These are phyloP conservation scores for Neurospora sp. DNA, from an alignment of 495 filamentous ascomycete species.

Conservation along the genomic window DNA sequence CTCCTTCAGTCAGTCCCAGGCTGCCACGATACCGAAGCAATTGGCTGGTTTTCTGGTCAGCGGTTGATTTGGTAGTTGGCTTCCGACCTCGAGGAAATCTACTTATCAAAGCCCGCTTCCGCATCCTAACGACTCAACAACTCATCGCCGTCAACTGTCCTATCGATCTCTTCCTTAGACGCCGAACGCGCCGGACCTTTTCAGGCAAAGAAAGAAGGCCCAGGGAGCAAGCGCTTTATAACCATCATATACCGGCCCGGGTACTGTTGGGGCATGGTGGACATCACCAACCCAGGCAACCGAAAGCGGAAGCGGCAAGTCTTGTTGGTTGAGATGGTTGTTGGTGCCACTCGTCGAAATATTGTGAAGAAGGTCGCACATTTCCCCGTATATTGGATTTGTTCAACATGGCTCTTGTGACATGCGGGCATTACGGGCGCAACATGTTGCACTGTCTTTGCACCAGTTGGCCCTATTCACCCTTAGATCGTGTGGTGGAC, in stretches of 20 bases:
- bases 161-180: neutral
- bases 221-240: neutral
- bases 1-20: neutral
- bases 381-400: neutral
- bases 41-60: neutral
- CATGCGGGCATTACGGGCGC: neutral
- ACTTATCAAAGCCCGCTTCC: neutral
- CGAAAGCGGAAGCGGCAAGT: neutral
- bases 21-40: neutral
- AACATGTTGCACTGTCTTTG: neutral
- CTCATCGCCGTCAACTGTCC: neutral
- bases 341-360: neutral
- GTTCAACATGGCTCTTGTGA: neutral
- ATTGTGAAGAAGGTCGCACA: neutral
- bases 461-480: neutral
- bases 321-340: neutral
- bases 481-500: neutral
- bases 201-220: neutral
- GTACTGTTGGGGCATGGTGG: neutral
- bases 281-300: neutral
- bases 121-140: neutral
- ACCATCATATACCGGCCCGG: neutral
- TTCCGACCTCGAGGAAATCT: neutral
- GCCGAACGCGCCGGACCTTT: neutral
- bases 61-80: neutral